Percentiles rank a stretch among this genome's conserved stretches.
Conservation (phyloP, 1,139 yeast genomes). For the Spencermartinsiella ligniputridi region DNA sequence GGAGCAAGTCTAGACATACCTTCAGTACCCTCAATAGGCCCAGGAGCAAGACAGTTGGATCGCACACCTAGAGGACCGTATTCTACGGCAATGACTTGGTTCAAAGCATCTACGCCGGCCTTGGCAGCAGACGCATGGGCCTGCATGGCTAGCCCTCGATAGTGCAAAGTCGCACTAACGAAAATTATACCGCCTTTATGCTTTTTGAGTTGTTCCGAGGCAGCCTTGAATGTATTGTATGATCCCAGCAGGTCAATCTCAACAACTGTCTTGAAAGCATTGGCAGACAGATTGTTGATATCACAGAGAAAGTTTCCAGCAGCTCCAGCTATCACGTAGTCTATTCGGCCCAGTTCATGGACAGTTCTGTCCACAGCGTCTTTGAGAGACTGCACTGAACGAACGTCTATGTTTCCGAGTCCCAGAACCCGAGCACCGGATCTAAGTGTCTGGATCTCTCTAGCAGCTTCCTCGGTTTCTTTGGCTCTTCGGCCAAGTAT, state of each 20-base stretch:
- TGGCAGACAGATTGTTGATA: slow-evolving; percentile 69
- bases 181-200: slow-evolving; percentile 69
- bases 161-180: slow-evolving; percentile 83
- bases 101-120: slow-evolving; percentile 86
- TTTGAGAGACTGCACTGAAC: slow-evolving; percentile 54
- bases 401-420: slow-evolving; percentile 68
- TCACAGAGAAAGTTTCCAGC: slow-evolving; percentile 90
- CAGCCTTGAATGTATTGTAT: slow-evolving; percentile 80
- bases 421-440: slow-evolving; percentile 63
- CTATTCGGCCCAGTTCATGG: slow-evolving; percentile 62
- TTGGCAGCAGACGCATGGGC: slow-evolving; percentile 88
- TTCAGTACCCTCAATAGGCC: slow-evolving; percentile 76
- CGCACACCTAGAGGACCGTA: slow-evolving; percentile 83
- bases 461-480: slow-evolving; percentile 62
- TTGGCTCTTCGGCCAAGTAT: slow-evolving; percentile 71
- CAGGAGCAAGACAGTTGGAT: slow-evolving; percentile 83
- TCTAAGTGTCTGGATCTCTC: slow-evolving; percentile 55
- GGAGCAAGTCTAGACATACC: slow-evolving; percentile 59
- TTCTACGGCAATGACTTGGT: slow-evolving; percentile 79
- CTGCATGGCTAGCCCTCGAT: slow-evolving; percentile 82
- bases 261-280: slow-evolving; percentile 83
- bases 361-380: slow-evolving; percentile 65
- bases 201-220: slow-evolving; percentile 57
- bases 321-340: slow-evolving; percentile 88
- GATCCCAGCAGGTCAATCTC: slow-evolving; percentile 83